Conservation (phyloP, 2,329 filamentous ascomycete species). For the Periglandula ipomoeae region DNA sequence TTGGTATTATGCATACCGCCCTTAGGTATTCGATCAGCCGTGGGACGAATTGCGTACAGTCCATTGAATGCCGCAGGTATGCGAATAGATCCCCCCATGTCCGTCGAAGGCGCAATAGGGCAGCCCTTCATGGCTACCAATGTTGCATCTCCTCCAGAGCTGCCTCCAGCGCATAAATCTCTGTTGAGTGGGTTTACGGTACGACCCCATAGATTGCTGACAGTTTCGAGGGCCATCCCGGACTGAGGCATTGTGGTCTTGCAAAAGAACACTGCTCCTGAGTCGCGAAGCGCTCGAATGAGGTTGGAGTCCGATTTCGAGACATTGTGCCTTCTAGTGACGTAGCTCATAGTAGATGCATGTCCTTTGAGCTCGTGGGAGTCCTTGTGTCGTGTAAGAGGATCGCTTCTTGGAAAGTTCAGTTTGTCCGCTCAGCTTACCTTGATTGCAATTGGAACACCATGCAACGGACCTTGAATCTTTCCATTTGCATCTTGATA, state of each 20-base stretch:
- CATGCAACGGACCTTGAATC: slow-evolving; percentile 42
- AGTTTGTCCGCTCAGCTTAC: slow-evolving; percentile 1
- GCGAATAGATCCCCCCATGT: slow-evolving; percentile 24
- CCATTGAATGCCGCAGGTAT: slow-evolving; percentile 22
- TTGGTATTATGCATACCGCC: slow-evolving; percentile 8
- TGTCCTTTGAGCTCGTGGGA: slow-evolving; percentile 35
- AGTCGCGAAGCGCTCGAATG: slow-evolving; percentile 45
- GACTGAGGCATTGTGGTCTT: slow-evolving; percentile 59
- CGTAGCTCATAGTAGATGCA: slow-evolving; percentile 47
- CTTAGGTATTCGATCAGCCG: slow-evolving; percentile 11
- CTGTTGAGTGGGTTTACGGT: slow-evolving; percentile 53
- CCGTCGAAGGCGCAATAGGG: slow-evolving; percentile 21
- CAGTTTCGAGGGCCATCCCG: slow-evolving; percentile 41
- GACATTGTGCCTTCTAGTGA: slow-evolving; percentile 40
- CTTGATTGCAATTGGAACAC: slow-evolving; percentile 38
- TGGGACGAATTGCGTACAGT: slow-evolving; percentile 14
- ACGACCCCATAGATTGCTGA: slow-evolving; percentile 52
- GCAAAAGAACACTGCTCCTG: slow-evolving; percentile 58
- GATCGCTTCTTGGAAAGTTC: neutral
- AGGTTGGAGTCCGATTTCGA: slow-evolving; percentile 43
- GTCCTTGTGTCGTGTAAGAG: slow-evolving; percentile 4
- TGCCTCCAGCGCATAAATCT: slow-evolving; percentile 51
- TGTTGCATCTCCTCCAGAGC: slow-evolving; percentile 43
- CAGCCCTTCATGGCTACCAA: slow-evolving; percentile 26
- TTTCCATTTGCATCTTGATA: slow-evolving; percentile 4